These are phyloP conservation scores for Amphicarpaea edgeworthii DNA, from an alignment of 306 rosid genomes.

Conservation along the genomic window DNA sequence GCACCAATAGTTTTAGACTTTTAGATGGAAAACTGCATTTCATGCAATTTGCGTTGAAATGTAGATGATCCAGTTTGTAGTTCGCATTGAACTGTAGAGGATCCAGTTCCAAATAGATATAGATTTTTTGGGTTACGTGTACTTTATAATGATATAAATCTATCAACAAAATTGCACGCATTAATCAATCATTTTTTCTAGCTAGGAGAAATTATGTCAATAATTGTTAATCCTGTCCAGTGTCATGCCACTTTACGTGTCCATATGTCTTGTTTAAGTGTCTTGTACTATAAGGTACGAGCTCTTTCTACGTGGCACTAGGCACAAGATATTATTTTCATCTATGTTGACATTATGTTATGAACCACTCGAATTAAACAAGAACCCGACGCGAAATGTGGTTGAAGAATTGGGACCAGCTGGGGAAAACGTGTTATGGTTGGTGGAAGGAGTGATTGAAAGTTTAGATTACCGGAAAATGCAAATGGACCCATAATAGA, in stretches of 20 bases:
- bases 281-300: constrained; percentile 12
- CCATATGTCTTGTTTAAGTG: neutral
- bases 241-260: constrained; percentile 11
- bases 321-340: neutral
- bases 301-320: neutral
- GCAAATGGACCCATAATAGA: neutral
- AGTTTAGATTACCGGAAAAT: neutral
- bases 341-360: neutral
- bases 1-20: too few relatives aligned
- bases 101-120: too few relatives aligned
- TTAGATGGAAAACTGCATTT: too few relatives aligned
- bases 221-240: neutral
- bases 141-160: too few relatives aligned
- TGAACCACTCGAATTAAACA: neutral
- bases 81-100: too few relatives aligned
- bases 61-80: too few relatives aligned
- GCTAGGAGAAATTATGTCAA: neutral
- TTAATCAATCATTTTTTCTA: too few relatives aligned
- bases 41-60: too few relatives aligned
- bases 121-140: too few relatives aligned
- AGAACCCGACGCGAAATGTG: neutral
- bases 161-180: too few relatives aligned
- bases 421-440: neutral
- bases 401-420: neutral
- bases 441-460: neutral